Percentiles rank a stretch among this genome's conserved stretches.
phyloP scores from a whole-genome alignment of 768 basidiomycete species.

The Auriscalpium orientale region DNA sequence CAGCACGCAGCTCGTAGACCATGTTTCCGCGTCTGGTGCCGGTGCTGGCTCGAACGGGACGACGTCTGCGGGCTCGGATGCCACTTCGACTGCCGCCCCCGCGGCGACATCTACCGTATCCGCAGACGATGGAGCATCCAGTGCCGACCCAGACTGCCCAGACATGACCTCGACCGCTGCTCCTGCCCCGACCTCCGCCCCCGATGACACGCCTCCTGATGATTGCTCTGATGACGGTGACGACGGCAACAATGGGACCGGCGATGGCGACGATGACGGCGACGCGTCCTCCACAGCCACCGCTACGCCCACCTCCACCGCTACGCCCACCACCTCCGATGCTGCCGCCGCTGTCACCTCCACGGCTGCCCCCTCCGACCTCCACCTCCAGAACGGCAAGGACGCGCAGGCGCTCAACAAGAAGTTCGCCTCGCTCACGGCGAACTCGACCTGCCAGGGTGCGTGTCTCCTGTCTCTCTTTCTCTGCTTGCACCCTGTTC shows the following conservation, averaged over 20 bases:
- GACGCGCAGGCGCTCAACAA: constrained; percentile 31
- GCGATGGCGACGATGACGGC: too few relatives aligned
- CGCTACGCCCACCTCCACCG: background rate
- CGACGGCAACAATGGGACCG: too few relatives aligned
- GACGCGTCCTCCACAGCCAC: too few relatives aligned
- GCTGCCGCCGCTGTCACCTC: background rate
- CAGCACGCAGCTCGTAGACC: constrained; percentile 35
- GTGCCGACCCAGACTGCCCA: background rate
- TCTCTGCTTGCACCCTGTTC: background rate
- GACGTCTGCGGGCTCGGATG: background rate
- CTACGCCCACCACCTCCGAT: background rate
- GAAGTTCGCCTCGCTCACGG: constrained; percentile 24
- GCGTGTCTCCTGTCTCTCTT: background rate
- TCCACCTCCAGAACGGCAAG: constrained; percentile 25
- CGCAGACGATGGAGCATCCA: background rate
- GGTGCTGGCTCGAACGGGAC: background rate
- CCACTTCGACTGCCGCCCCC: background rate
- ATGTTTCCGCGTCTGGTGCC: constrained; percentile 29
- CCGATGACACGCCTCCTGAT: too few relatives aligned
- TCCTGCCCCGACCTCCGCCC: background rate
- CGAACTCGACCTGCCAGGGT: constrained; percentile 25
- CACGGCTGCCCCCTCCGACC: background rate
- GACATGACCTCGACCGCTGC: background rate
- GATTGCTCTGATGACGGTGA: too few relatives aligned
- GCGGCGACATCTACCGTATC: constrained; percentile 1